Conservation (phyloP, 2,329 filamentous ascomycete genomes). For the Ceratocystis ficicola region DNA sequence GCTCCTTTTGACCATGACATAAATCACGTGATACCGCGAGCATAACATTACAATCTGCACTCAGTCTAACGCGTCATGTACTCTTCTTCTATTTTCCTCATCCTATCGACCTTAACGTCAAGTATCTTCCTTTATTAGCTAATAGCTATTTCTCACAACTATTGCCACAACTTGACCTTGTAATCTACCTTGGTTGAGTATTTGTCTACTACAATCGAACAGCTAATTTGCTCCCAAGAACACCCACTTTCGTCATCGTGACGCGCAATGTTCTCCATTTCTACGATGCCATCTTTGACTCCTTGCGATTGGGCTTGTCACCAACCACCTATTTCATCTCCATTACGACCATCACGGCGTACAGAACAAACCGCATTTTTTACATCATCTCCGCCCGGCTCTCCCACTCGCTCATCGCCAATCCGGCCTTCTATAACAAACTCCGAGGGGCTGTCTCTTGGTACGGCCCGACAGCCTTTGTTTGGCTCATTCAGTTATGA, state of each 20-base stretch:
- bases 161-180: background rate
- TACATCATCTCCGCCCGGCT: constrained; percentile 17
- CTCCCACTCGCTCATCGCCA: constrained; percentile 15
- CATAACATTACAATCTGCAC: background rate
- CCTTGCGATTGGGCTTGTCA: constrained; percentile 33
- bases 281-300: constrained; percentile 35
- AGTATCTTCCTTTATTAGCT: background rate
- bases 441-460: constrained; percentile 25
- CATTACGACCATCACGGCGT: constrained; percentile 46
- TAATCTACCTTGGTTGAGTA: background rate
- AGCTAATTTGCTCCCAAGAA: background rate
- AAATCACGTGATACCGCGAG: background rate
- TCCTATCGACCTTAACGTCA: background rate
- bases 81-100: background rate
- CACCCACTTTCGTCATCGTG: constrained; percentile 4
- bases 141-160: background rate
- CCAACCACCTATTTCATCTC: constrained; percentile 35
- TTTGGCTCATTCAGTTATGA: constrained; percentile 8
- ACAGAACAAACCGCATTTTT: constrained; percentile 13
- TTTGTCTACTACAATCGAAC: background rate
- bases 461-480: constrained; percentile 28
- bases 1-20: background rate
- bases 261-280: constrained; percentile 34
- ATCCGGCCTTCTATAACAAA: constrained; percentile 28
- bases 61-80: background rate